These are phyloP conservation scores for Jaenimonas drosophilae DNA, from an alignment of 208 protist species.

Conservation along the genomic window DNA sequence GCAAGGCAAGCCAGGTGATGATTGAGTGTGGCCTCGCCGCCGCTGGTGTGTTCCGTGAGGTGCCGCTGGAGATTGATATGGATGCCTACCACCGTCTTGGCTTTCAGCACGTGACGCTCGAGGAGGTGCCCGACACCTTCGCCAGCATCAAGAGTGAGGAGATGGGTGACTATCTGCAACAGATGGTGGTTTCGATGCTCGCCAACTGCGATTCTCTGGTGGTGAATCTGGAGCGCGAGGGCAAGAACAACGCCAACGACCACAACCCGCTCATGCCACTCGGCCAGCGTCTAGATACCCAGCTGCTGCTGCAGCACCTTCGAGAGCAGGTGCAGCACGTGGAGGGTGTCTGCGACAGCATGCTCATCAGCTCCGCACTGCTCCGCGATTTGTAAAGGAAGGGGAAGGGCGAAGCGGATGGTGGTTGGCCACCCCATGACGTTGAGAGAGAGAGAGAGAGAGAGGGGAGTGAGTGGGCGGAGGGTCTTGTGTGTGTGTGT, in stretches of 20 bases:
- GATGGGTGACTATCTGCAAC: slow-evolving; percentile 39
- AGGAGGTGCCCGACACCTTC: slow-evolving; percentile 20
- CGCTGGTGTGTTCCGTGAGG: slow-evolving; percentile 45
- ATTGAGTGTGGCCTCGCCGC: slow-evolving; percentile 30
- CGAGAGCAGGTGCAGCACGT: slow-evolving; percentile 52
- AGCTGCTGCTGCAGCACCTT: slow-evolving; percentile 41
- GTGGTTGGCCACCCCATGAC: no score
- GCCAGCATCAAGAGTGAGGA: slow-evolving; percentile 21
- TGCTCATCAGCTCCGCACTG: slow-evolving; percentile 23
- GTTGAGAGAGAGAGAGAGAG: slow-evolving; percentile 1
- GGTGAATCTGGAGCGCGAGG: slow-evolving; percentile 25
- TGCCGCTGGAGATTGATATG: slow-evolving; percentile 47
- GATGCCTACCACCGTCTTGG: slow-evolving; percentile 52
- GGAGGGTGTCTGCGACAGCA: slow-evolving; percentile 49
- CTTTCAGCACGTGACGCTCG: slow-evolving; percentile 14
- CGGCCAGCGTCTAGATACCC: slow-evolving; percentile 33
- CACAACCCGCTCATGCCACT: slow-evolving; percentile 25
- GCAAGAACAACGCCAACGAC: slow-evolving; percentile 21
- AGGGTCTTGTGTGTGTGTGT: not conserved
- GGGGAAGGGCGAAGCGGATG: not conserved
- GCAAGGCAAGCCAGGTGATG: slow-evolving; percentile 2
- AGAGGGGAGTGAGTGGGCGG: not conserved
- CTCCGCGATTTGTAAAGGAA: slow-evolving; percentile 22
- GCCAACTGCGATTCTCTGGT: slow-evolving; percentile 23
- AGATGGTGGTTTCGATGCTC: slow-evolving; percentile 35